phyloP scores from a whole-genome alignment of 78 protist species.

The Polysphondylium violaceum region DNA sequence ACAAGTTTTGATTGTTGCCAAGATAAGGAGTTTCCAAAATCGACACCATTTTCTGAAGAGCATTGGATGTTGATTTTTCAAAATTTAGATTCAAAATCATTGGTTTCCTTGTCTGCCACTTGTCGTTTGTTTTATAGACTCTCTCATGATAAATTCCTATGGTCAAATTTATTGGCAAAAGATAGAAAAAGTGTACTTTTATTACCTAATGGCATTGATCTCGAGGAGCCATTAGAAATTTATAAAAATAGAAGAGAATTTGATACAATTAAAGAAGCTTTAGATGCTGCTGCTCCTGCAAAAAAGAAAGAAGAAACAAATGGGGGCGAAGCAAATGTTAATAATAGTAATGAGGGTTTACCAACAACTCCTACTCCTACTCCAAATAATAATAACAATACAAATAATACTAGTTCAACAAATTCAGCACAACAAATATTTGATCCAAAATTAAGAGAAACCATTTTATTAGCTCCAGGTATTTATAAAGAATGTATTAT shows the following conservation, averaged over 20 bases:
- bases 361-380: too few species aligned
- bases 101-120: constrained; percentile 16
- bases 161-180: constrained; percentile 24
- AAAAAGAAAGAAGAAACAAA: too few species aligned
- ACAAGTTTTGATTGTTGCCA: background rate
- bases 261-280: constrained; percentile 40
- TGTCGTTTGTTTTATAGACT: constrained; percentile 37
- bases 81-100: constrained; percentile 23
- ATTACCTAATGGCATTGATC: constrained; percentile 22
- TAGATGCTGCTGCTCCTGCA: background rate
- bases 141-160: constrained; percentile 56
- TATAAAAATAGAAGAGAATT: constrained; percentile 40
- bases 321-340: too few species aligned
- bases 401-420: too few species aligned
- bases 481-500: constrained; percentile 28
- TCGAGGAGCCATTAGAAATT: constrained; percentile 9
- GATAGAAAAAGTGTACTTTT: constrained; percentile 54
- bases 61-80: constrained; percentile 58
- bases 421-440: background rate
- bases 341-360: too few species aligned
- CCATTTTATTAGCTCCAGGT: constrained; percentile 25
- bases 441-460: constrained; percentile 41
- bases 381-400: too few species aligned
- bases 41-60: constrained; percentile 46
- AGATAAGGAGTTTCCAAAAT: background rate